A percentile compares a stretch with the other conserved stretches of the same genome.
Conservation (phyloP, 2,329 filamentous ascomycete genomes). For the Diaporthe sp. region DNA sequence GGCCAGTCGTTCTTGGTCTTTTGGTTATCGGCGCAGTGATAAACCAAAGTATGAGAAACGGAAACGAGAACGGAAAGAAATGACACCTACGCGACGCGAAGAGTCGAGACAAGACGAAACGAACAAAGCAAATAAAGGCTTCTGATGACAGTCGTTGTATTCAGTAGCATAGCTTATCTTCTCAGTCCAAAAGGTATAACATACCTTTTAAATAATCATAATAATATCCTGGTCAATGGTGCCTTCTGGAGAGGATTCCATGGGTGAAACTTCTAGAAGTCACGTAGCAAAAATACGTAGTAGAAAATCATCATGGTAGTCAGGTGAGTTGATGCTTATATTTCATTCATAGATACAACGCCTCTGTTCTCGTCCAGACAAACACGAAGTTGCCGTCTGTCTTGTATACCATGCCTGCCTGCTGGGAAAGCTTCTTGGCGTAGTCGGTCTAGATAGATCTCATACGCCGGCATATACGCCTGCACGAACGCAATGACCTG, state of each 20-base stretch:
- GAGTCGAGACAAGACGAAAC: no score
- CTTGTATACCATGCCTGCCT: background rate
- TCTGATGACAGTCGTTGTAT: no score
- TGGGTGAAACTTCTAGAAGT: background rate
- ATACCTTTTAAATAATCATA: no score
- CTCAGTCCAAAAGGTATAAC: background rate
- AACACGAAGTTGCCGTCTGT: constrained; percentile 7
- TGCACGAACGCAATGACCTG: constrained; percentile 4
- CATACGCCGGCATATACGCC: background rate
- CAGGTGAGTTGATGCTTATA: background rate
- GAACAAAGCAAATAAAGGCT: no score
- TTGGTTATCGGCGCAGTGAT: no score
- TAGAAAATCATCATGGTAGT: background rate
- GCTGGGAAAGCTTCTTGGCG: constrained; percentile 6
- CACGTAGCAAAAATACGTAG: background rate
- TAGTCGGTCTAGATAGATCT: background rate
- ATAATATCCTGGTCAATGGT: no score
- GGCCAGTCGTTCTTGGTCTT: no score
- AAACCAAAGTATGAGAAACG: no score
- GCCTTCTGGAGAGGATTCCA: background rate
- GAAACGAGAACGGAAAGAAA: no score
- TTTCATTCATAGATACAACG: background rate
- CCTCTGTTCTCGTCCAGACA: constrained; percentile 1
- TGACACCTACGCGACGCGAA: no score
- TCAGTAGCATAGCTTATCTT: background rate